Base-by-base conservation (phyloP, 352 stramenopile species). In the Phytopythium montanum region DNA sequence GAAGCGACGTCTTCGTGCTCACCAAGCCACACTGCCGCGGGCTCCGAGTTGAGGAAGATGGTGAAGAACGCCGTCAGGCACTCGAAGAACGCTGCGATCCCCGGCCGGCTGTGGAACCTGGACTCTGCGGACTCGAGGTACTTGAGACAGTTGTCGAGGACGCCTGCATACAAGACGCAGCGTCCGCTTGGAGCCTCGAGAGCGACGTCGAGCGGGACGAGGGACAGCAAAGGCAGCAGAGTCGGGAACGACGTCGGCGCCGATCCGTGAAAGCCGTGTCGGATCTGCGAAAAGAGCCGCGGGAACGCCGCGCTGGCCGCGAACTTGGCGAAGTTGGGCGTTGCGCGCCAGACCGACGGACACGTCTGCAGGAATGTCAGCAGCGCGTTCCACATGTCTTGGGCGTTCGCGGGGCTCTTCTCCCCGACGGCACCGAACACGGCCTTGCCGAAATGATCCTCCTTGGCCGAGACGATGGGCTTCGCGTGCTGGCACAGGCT, bases 201-300 rank as follows among this genome's bases (percentile, higher is more conserved):
- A 16, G 81, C 66, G 0, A 87, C 67, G 33, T 76, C 66, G 39
- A 92, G 60, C 5, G 86, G 86, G n/a, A 93, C 60, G 63, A 88
- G 68, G 33, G 86, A 91, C 44, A 95, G 61, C 29, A 95, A 60
- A 2, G 86, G 86, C 33, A 95, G 54, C 28, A 95, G 51, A 3
- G 75, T 87, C 1, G 80, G 78, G 36, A 91, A 90, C 23, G 83
- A 93, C 1, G 70, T 72, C 18, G 64, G 62, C n/a, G 79, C 75
- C 12, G 84, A 92, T 19, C 86, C 86, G 51, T 88, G 82, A 51
- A 92, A 93, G 8, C 83, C 86, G 56, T 92, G 83, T 36, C 85
- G 71, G 9, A 92, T 79, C 44, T 90, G 79, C 8, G 86, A 69
- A 64, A 92, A 88, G 0, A 92, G 54, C 5, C 79, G 77, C 0